Evolutionary conservation across 257 asterid species (phyloP), one percentile per base, ranked within the genome.

Genomic region (Solanum boliviense): DNA sequence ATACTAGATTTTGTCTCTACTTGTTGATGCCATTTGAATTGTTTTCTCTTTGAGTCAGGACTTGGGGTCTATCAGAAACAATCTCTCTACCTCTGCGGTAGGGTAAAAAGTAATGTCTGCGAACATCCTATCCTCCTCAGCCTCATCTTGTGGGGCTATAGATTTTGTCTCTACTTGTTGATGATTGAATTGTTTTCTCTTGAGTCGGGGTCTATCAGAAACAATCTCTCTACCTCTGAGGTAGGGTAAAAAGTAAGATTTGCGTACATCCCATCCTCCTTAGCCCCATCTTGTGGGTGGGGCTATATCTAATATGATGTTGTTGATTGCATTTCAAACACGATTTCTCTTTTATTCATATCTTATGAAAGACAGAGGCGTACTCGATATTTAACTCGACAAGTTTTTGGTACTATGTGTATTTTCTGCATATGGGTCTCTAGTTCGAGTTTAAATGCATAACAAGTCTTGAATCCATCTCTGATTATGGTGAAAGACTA

Each of bases 261-360:
- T 56, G 4, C 0, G 9, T 52, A 52, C 23, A 52, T 16, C 18
- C 15, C 0, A 46, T 46, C 18, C 18, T 46, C 5, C 16, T 46
- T 6, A 4, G 2, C 2, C 0, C 20, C 18, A 13, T 13, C 7
- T 46, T 1, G 6, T 44, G 6, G 6, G 16, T 38, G 44, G 12
- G 44, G 0, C 1, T 48, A 48, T 5, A 2, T 1, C 20, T 0
- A 7, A 18, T 58, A 58, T 20, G 1, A 0, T 58, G 67, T 7
- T 52, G 9, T 2, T 0, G 0, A 21, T 21, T 34, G 0, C 1
- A 52, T 52, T 52, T 18, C 34, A 3, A 11, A 11, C 21, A 21
- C 0, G 6, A 23, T 23, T 8, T 75, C 6, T 36, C 21, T 75
- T 36, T 75, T 23, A 21, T 75, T 36, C 34, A 12, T 11, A 23